phyloP scores from a whole-genome alignment of 1,139 yeast genomes.

The Geotrichum europaeum region DNA sequence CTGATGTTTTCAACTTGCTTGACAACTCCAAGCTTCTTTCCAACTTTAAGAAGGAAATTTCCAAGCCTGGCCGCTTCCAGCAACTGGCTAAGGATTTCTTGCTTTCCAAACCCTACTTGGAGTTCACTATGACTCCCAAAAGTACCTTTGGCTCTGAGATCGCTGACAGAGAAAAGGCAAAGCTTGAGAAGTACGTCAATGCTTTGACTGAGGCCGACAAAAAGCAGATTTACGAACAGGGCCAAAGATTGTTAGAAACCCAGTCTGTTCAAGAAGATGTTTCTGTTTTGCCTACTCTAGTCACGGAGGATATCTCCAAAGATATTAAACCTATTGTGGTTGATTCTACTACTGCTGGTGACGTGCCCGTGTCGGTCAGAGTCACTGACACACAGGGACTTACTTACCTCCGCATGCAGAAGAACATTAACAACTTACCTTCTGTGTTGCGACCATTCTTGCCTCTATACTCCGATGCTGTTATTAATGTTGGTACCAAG shows the following conservation, averaged over 20 bases:
- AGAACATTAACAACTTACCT: slow-evolving; percentile 47
- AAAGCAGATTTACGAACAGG: slow-evolving; percentile 53
- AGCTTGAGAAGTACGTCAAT: slow-evolving; percentile 44
- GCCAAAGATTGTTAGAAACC: slow-evolving; percentile 50
- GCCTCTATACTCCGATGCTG: slow-evolving; percentile 71
- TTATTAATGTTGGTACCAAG: slow-evolving; percentile 79
- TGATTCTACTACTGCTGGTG: slow-evolving; percentile 15
- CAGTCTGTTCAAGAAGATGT: slow-evolving; percentile 70
- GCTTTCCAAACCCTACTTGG: slow-evolving; percentile 51
- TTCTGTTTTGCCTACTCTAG: slow-evolving; percentile 71
- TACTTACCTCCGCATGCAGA: slow-evolving; percentile 59
- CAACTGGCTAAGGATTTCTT: slow-evolving; percentile 51
- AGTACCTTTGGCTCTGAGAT: slow-evolving; percentile 47
- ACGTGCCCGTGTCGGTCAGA: slow-evolving; percentile 31
- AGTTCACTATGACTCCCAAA: slow-evolving; percentile 71
- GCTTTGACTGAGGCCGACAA: slow-evolving; percentile 51
- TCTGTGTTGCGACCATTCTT: slow-evolving; percentile 57
- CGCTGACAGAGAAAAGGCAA: slow-evolving; percentile 48
- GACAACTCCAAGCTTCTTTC: slow-evolving; percentile 57
- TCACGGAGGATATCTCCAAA: slow-evolving; percentile 64
- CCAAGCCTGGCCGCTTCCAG: slow-evolving; percentile 50
- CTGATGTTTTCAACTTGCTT: slow-evolving; percentile 61
- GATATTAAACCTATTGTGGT: slow-evolving; percentile 42
- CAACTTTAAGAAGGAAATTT: slow-evolving; percentile 57
- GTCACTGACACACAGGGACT: slow-evolving; percentile 44